phyloP scores from a whole-genome alignment of 768 basidiomycete species.

The Trametes cinnabarina region DNA sequence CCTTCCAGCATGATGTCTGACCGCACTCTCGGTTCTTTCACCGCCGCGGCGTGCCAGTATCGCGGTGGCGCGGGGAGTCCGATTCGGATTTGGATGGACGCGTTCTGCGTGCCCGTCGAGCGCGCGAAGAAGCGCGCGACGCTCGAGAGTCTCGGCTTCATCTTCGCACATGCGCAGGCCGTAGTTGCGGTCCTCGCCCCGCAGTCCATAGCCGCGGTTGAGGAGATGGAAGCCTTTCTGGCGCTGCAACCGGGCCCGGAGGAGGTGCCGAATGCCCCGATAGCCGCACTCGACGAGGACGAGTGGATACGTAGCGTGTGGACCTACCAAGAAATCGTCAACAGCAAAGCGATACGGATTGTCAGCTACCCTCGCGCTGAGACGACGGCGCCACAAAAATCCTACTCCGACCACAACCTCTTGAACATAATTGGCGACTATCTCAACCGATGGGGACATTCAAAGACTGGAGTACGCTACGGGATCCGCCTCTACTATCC shows the following conservation, averaged over 20 bases:
- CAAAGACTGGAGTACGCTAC: neutral
- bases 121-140: conserved; percentile 13
- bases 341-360: conserved; percentile 13
- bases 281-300: conserved; percentile 20
- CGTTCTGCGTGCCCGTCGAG: conserved; percentile 20
- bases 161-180: conserved; percentile 13
- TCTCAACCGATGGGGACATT: neutral
- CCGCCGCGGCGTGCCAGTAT: conserved; percentile 11
- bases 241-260: neutral
- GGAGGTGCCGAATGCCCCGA: neutral
- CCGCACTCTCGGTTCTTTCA: conserved; percentile 16
- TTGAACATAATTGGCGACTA: conserved; percentile 16
- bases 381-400: neutral
- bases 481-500: conserved; percentile 6
- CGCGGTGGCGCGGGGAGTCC: neutral
- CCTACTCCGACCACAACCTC: neutral
- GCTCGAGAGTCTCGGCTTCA: conserved; percentile 21
- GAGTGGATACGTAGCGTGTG: conserved; percentile 23
- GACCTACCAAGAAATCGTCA: conserved; percentile 23
- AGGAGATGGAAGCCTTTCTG: conserved; percentile 13
- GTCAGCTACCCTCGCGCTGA: neutral
- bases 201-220: conserved; percentile 12
- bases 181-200: conserved; percentile 19
- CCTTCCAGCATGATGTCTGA: conserved; percentile 19
- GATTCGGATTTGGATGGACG: conserved; percentile 20